Conservation (phyloP, 108 stramenopile species). For the Conticribra guillardii region DNA sequence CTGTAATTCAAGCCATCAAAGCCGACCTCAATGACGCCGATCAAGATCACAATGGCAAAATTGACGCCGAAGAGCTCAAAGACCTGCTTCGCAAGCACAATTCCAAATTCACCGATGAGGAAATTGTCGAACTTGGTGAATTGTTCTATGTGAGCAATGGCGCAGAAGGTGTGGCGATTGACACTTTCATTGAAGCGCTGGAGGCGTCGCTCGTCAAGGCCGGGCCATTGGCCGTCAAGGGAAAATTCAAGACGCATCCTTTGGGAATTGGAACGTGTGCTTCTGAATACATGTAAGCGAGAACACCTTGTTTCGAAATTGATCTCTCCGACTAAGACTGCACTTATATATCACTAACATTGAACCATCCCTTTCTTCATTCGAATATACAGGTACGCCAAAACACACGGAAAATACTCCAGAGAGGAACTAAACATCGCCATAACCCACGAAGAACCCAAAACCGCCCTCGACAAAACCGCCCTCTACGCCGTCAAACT, state of each 20-base stretch:
- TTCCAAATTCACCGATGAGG: conserved; percentile 65
- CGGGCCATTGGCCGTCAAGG: conserved; percentile 7
- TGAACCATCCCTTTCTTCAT: too few species aligned
- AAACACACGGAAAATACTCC: conserved; percentile 73
- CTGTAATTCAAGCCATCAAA: conserved; percentile 26
- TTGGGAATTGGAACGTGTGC: conserved; percentile 55
- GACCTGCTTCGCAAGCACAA: conserved; percentile 63
- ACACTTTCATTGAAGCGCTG: conserved; percentile 70
- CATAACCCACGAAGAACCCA: conserved; percentile 66
- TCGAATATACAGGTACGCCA: conserved; percentile 44
- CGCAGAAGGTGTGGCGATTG: conserved; percentile 59
- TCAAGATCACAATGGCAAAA: conserved; percentile 37
- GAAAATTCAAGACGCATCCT: conserved; percentile 42
- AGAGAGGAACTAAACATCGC: conserved; percentile 70
- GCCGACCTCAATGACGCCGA: conserved; percentile 42
- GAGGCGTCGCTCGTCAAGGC: conserved; percentile 43
- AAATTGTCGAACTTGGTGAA: conserved; percentile 75
- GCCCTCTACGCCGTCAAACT: conserved; percentile 69
- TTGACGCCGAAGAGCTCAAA: conserved; percentile 76
- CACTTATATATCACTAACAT: background rate
- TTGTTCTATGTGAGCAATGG: conserved; percentile 70
- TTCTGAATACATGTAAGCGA: conserved; percentile 48
- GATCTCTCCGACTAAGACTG: background rate
- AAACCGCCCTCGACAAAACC: conserved; percentile 50
- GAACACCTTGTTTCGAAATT: background rate